phyloP scores from a whole-genome alignment of 768 basidiomycete species.

The Boletales sp. region DNA sequence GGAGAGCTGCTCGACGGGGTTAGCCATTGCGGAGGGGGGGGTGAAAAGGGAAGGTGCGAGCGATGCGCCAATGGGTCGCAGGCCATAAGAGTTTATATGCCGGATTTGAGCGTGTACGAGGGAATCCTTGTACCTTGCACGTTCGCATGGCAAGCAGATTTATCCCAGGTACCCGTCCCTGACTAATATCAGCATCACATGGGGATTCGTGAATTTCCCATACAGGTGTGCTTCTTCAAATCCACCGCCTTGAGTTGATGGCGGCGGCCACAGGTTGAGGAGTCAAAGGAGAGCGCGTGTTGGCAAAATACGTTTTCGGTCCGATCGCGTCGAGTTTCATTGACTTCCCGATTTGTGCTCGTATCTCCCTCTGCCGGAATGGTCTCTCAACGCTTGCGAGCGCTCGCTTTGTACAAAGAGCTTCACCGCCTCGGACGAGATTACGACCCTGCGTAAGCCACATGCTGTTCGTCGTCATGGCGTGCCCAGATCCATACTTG shows the following conservation, averaged over 20 bases:
- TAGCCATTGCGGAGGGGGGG: slow-evolving; percentile 16
- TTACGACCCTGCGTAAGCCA: slow-evolving; percentile 73
- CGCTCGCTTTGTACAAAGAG: slow-evolving; percentile 76
- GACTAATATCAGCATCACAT: not conserved
- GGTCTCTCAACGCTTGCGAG: slow-evolving; percentile 51
- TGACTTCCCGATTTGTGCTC: not conserved
- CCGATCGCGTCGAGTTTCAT: not conserved
- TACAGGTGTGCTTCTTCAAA: too few species aligned
- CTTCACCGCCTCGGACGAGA: slow-evolving; percentile 76
- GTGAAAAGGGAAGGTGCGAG: not conserved
- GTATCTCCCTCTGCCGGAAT: not conserved
- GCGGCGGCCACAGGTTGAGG: too few species aligned
- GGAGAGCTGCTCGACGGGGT: slow-evolving; percentile 20
- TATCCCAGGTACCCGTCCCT: not conserved
- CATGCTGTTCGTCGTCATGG: slow-evolving; percentile 7
- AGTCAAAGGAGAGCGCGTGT: too few species aligned
- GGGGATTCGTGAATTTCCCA: not conserved
- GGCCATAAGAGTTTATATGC: slow-evolving; percentile 8
- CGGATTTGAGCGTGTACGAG: not conserved
- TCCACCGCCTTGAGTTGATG: too few species aligned
- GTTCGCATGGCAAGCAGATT: slow-evolving; percentile 20
- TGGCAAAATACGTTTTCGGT: too few species aligned
- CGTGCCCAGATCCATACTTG: not conserved
- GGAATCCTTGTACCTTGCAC: slow-evolving; percentile 25
- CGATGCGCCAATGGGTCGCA: too few species aligned